Base-by-base conservation (phyloP, 2,329 filamentous ascomycete genomes). In the Colletotrichum tabaci region DNA sequence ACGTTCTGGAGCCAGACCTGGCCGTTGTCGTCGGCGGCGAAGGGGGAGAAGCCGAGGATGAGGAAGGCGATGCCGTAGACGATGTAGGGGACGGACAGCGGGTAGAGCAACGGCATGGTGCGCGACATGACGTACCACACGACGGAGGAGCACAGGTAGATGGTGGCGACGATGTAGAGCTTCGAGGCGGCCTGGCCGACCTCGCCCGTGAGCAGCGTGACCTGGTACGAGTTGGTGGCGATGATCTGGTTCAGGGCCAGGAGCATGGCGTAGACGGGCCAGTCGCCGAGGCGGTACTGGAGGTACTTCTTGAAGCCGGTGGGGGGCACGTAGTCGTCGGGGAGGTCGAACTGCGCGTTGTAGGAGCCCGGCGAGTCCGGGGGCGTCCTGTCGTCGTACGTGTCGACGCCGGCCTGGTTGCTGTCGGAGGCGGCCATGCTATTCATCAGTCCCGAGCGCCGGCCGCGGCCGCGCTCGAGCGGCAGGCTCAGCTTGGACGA, bases 141-240 rank as follows among this genome's bases (percentile, higher is more conserved):
- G 18, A 90, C 80, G 0, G 89, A 91, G 12, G 87, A 86, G 35
- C 82, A 80, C 13, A 90, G 82, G 75, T 92, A 92, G 42, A 90
- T 87, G 21, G 83, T 85, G 0, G 89, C 89, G 53, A 91, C 87
- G 62, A 85, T 83, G 79, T 92, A 92, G 1, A 92, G 83, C 76
- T 90, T 88, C 44, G 81, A 79, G 6, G 89, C 87, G 1, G 86
- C 85, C 77, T 92, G 85, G 67, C 88, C 90, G 38, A 90, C 83
- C 75, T 90, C 87, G n/a, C 90, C 91, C 0, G 89, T 90, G 35
- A 93, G 84, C n/a, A 93, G 84, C 0, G 90, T 91, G 75, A 92
- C 89, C 76, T 92, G 91, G 79, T 92, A 92, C 0, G 89, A 91
- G 79, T 91, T 92, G 67, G 89, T 89, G 1, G 90, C 88, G 61